Base-by-base conservation (phyloP, 2,329 filamentous ascomycete genomes). In the Sporothrix phasma region DNA sequence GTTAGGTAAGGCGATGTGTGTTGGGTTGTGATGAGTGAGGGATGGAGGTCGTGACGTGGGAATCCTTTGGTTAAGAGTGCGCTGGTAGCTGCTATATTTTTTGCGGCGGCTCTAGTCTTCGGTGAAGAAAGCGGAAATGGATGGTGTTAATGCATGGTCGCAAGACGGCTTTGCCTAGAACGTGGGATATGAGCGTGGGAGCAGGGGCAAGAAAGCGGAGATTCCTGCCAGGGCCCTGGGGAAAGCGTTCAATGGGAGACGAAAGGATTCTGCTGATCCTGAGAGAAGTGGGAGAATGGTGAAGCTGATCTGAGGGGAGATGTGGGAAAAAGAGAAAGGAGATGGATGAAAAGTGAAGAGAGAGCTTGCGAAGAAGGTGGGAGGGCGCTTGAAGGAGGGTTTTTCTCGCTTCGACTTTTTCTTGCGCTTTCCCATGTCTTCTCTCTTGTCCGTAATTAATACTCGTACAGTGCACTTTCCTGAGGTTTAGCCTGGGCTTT, bases 41-140 rank as follows among this genome's bases (percentile, higher is more conserved):
- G 37, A 37, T 29, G n/a, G 22, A 17, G 19, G n/a, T 24, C 29
- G 26, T 22, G 31, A 45, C 37, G 46, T 24, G 26, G 31, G 34
- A n/a, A 54, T 54, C 24, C 54, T 45, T 45, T 54, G 17, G 26
- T 62, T 26, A 34, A 37, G 31, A n/a, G 24, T 19, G 31, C 19
- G 31, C 31, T 29, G 24, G n/a, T 43, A 17, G 56, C n/a, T 29
- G 37, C 54, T 43, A 24, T 58, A 29, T 43, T 15, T 31, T 58
- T 56, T 63, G 24, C 37, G 49, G 51, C 26, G 24, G 49, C 26
- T 58, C 34, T 45, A 46, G 60, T 31, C 39, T 46, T 65, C 61
- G 64, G 54, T 65, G 64, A 65, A 58, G 61, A 61, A 63, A 54
- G 61, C 56, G 64, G 61, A 61, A 54, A 56, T 60, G 41, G 61